Percentiles rank a stretch among this genome's conserved stretches.
Conservation (phyloP, 441 rosid species). For the Manihot esculenta region DNA sequence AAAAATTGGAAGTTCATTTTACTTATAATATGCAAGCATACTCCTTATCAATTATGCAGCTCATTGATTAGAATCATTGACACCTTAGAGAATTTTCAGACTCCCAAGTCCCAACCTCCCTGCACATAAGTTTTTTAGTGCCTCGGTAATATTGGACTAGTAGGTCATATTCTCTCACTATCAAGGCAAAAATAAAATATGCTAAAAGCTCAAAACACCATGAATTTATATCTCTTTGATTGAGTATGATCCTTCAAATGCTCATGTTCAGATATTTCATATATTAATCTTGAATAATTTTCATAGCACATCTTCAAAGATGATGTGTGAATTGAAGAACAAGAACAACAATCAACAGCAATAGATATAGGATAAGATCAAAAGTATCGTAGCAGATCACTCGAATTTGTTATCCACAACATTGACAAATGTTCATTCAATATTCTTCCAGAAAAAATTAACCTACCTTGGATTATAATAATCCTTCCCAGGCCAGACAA, state of each 20-base stretch:
- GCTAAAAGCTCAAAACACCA: neutral
- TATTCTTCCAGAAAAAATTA: constrained; percentile 16
- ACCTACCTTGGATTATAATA: constrained; percentile 94
- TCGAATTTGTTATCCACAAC: neutral
- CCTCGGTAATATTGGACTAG: neutral
- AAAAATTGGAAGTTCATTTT: constrained; percentile 9
- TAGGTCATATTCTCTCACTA: neutral
- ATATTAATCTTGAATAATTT: neutral
- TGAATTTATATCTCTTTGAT: neutral
- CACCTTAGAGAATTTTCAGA: neutral
- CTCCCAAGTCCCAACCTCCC: neutral
- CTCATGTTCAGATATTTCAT: neutral
- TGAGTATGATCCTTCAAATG: neutral
- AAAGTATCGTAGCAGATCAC: neutral
- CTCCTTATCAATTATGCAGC: constrained; percentile 11
- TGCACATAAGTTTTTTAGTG: neutral
- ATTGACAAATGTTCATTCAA: constrained; percentile 1
- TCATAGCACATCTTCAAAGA: neutral
- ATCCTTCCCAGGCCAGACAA: constrained; percentile 97
- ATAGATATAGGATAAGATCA: neutral
- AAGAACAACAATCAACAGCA: neutral
- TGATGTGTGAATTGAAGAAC: neutral
- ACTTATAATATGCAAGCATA: constrained; percentile 11
- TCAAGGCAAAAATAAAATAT: neutral
- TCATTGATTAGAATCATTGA: neutral